A percentile compares a stretch with the other conserved stretches of the same genome.
Evolutionary conservation across 345 rosid species (phyloP).

Genomic region (Firmiana major): DNA sequence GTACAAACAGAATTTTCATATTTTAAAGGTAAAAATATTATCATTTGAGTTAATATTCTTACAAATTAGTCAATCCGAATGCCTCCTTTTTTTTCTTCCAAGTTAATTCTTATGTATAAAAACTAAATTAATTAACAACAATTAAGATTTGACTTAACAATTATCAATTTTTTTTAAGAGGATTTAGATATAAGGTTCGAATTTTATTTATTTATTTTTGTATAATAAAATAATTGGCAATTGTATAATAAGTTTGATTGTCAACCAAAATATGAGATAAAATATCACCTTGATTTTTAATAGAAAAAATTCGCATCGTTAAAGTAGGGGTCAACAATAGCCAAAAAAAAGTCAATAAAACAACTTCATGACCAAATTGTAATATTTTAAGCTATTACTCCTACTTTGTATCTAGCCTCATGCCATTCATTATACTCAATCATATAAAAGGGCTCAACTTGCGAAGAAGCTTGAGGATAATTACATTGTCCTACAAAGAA

Average conservation of each 20-base stretch:
- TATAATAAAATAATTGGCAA: no score
- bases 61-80: not conserved
- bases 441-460: not conserved
- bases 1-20: not conserved
- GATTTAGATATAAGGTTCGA: no score
- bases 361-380: not conserved
- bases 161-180: no score
- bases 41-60: no score
- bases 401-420: not conserved
- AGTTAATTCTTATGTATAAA: no score
- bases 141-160: no score
- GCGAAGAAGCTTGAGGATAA: slow-evolving; percentile 1
- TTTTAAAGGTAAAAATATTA: not conserved
- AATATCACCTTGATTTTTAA: not conserved
- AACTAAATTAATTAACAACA: no score
- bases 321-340: not conserved
- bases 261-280: not conserved
- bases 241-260: not conserved
- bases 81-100: not conserved
- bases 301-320: not conserved
- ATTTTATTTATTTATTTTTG: no score
- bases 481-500: slow-evolving; percentile 4
- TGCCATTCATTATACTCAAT: slow-evolving; percentile 1
- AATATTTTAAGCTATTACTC: not conserved
- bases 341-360: not conserved